Percentiles rank a stretch among this genome's conserved stretches.
Evolutionary conservation across 768 basidiomycete genomes (phyloP).

Genomic region (Kwoniella sp.): DNA sequence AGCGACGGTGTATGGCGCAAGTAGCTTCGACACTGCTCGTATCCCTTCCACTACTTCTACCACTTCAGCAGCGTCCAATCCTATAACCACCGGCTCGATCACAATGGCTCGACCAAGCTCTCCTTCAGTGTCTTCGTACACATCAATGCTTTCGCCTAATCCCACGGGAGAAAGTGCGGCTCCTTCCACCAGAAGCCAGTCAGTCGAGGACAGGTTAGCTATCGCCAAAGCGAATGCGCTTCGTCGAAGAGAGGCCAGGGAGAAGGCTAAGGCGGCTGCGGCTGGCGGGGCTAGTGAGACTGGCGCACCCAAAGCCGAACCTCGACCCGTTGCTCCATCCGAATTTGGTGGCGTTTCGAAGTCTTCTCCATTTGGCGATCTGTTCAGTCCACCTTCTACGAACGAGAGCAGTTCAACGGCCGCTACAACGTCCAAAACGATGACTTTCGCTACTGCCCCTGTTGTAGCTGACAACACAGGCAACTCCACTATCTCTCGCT

Average conservation of each 20-base stretch:
- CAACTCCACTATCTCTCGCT: constrained; percentile 11
- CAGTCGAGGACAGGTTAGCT: constrained; percentile 46
- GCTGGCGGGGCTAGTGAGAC: background rate
- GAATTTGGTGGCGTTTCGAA: constrained; percentile 2
- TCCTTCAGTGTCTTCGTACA: constrained; percentile 31
- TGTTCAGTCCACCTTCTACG: constrained; percentile 33
- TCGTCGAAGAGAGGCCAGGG: constrained; percentile 40
- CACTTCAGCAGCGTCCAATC: constrained; percentile 11
- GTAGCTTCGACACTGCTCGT: constrained; percentile 9
- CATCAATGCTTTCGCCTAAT: constrained; percentile 34
- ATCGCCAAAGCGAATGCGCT: constrained; percentile 47
- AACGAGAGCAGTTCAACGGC: background rate
- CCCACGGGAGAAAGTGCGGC: constrained; percentile 40
- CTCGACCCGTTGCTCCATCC: background rate
- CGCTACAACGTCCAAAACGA: background rate
- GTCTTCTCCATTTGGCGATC: constrained; percentile 10
- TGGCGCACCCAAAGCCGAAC: background rate
- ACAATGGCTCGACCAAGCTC: constrained; percentile 23
- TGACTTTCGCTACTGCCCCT: constrained; percentile 6
- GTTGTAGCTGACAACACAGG: background rate
- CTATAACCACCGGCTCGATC: background rate
- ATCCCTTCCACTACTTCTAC: constrained; percentile 21
- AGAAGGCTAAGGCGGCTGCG: constrained; percentile 29
- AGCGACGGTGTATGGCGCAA: constrained; percentile 20
- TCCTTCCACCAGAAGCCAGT: constrained; percentile 27